Evolutionary conservation across 371 early-diverging fungal genomes (phyloP), one percentile per base, ranked within the genome.

Genomic region (Circinella umbellata): DNA sequence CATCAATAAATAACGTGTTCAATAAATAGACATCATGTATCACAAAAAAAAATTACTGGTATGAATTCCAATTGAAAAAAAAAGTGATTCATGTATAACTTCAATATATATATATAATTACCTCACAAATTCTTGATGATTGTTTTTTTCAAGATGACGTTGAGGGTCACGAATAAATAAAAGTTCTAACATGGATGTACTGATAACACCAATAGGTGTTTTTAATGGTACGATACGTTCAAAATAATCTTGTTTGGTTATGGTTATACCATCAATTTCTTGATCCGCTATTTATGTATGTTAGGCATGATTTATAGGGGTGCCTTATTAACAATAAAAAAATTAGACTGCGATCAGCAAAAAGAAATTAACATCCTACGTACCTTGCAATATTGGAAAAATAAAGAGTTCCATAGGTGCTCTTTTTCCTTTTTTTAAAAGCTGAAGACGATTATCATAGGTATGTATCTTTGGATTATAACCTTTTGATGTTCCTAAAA

Each of bases 371-470:
- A 9, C 6, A 42, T 13, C 15, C 15, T 51, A 3, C 14, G 8
- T 51, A 84, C 86, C 78, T 74, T 87, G 81, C 34, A 85, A 71
- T 11, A 1, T 27, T 27, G 84, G 84, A n/a, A 87, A 57, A 47
- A 87, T 68, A 36, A 73, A 78, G 5, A 87, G 20, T 35, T 77
- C 75, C 11, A 68, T 48, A 55, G 82, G 81, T 15, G 75, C 73
- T 8, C 18, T 15, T 46, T 77, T 67, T 18, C 70, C 66, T 20
- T 66, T 13, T 7, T 61, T 35, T 5, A 74, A 55, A 3, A 70
- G 62, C 4, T 69, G 62, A 11, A 65, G 36, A 20, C 70, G 75
- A 13, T 17, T 14, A 34, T 46, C 6, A 46, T 61, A 71, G 46
- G 48, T 64, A 42, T 48, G 17, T 13, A n/a, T 51, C 4, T 14